Evolutionary conservation across 1,284 basidiomycete genomes (phyloP), one percentile per base, ranked within the genome.

Genomic region (Vanrija humicola): DNA sequence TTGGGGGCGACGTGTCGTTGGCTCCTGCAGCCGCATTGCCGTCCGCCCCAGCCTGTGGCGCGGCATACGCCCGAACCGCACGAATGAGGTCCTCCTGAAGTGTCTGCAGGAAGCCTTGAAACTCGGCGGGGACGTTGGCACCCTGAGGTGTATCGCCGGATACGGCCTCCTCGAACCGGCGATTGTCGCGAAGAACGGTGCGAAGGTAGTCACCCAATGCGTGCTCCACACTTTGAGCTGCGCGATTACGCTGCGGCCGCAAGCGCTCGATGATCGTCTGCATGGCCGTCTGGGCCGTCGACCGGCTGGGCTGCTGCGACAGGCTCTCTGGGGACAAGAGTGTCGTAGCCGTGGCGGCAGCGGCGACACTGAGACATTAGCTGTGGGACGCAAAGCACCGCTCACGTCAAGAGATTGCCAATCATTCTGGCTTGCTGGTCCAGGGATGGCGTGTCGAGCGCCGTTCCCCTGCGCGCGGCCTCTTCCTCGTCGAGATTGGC

Each of bases 381-480:
- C 12, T 5, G 12, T 15, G 1, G 29, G 7, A 38, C 39, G 23
- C 16, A n/a, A 8, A 15, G 15, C 21, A 6, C 5, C 6, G 64
- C 74, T 60, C 56, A 74, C 74, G 72, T 73, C n/a, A 76, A 45
- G 14, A 76, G 65, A 28, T 70, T 70, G 34, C 72, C 68, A 28
- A 76, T 70, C 70, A 74, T 73, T 23, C 72, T 64, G 9, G 72
- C 73, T 51, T 76, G 74, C 25, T 67, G 61, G 16, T 71, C 69
- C 25, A 76, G 54, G 6, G 62, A 66, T 1, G 65, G 54, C 2
- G 58, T 55, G 21, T 58, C 55, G 47, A 59, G 34, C 34, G 34
- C 12, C 34, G 9, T 12, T 34, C 16, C 55, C 26, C 6, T 51
- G 50, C 23, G 15, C 23, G 38, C 18, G 2, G 19, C 45, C 9